Conservation (phyloP, 257 asterid genomes). For the Leonotis leonurus region DNA sequence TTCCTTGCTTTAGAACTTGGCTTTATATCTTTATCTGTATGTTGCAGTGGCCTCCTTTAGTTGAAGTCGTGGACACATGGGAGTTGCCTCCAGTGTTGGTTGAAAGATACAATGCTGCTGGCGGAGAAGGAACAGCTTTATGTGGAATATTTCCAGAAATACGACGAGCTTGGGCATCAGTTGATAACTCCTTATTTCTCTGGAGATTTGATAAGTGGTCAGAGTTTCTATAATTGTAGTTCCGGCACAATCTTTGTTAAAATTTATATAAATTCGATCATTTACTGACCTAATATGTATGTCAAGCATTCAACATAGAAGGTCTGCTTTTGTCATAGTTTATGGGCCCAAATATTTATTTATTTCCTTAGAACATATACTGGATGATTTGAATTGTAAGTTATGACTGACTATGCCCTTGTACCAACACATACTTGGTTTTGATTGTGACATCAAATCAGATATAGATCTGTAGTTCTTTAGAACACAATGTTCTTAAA, state of each 20-base stretch:
- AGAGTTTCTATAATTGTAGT: constrained; percentile 16
- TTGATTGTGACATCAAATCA: no score
- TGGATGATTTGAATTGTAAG: no score
- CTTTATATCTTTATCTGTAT: constrained; percentile 12
- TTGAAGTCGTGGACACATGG: constrained; percentile 91
- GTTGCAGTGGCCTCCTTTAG: constrained; percentile 91
- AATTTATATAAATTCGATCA: no score
- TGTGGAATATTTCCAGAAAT: constrained; percentile 97
- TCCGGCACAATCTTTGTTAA: background rate
- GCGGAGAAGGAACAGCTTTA: constrained; percentile 96
- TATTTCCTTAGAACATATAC: no score
- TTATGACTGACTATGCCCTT: no score
- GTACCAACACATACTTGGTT: no score
- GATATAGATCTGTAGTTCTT: background rate
- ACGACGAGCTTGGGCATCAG: constrained; percentile 97
- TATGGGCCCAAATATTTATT: no score
- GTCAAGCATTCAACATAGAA: no score
- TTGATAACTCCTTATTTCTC: constrained; percentile 80
- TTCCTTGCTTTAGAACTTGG: background rate
- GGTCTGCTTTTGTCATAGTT: no score
- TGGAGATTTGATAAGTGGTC: constrained; percentile 98
- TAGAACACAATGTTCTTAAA: background rate
- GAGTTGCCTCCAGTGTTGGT: constrained; percentile 88
- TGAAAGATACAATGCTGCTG: constrained; percentile 84
- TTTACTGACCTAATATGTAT: no score